Percentiles rank a stretch among this genome's conserved stretches.
phyloP scores from a whole-genome alignment of 306 rosid genomes.

The Oxytropis ochrocephala region DNA sequence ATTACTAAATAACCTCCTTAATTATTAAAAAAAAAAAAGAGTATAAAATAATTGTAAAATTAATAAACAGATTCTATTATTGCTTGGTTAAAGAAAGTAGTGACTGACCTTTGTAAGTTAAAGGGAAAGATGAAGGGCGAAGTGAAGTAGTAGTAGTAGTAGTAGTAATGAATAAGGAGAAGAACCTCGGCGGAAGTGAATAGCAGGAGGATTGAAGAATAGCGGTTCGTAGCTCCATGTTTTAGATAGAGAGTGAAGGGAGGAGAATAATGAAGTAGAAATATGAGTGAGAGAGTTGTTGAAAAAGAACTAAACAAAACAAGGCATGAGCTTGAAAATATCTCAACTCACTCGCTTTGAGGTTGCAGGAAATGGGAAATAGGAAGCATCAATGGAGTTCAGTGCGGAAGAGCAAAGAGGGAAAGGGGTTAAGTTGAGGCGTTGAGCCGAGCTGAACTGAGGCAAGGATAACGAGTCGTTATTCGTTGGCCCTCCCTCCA shows the following conservation, averaged over 20 bases:
- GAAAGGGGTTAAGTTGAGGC: background rate
- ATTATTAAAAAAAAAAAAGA: background rate
- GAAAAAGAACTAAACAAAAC: too few relatives aligned
- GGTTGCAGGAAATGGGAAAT: background rate
- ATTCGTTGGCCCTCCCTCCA: too few relatives aligned
- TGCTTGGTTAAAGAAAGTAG: background rate
- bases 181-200: background rate
- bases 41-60: background rate
- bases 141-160: slow-evolving; percentile 10
- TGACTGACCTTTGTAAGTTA: slow-evolving; percentile 33
- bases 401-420: background rate
- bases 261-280: too few relatives aligned
- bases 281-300: background rate
- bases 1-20: background rate
- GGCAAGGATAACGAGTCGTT: background rate
- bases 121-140: slow-evolving; percentile 5
- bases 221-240: slow-evolving; percentile 9
- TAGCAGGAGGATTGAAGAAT: background rate
- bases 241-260: too few relatives aligned
- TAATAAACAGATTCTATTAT: background rate
- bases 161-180: slow-evolving; percentile 15
- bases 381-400: background rate
- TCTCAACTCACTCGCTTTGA: background rate
- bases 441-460: background rate
- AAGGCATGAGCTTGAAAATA: background rate